phyloP scores from a whole-genome alignment of 306 rosid species.

The Prunus campanulata region DNA sequence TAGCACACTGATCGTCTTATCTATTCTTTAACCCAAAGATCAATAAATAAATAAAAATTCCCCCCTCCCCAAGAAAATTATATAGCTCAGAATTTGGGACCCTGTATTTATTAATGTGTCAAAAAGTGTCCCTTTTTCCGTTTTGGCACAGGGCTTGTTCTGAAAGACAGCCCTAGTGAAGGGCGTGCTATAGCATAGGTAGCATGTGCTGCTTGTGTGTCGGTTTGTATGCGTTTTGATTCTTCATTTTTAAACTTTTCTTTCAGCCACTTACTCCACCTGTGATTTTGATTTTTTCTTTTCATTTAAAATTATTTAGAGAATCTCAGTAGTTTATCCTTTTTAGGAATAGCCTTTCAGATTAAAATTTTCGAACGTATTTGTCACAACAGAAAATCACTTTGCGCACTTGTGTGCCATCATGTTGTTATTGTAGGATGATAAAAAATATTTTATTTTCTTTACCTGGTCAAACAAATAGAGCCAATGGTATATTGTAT shows the following conservation, averaged over 20 bases:
- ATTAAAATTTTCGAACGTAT: not conserved
- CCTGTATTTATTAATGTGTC: not conserved
- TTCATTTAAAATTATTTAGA: not conserved
- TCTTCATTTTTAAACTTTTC: not conserved
- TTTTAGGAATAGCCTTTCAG: not conserved
- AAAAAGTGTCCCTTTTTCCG: not conserved
- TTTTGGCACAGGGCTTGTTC: not conserved
- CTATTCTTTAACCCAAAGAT: too few species aligned
- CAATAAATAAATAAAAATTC: too few species aligned
- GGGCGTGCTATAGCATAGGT: not conserved
- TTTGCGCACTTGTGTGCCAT: not conserved
- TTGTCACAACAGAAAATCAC: not conserved
- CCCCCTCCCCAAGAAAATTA: too few species aligned
- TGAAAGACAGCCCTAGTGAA: not conserved
- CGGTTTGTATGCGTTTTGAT: not conserved
- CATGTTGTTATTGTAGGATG: not conserved
- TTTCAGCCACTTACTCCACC: not conserved
- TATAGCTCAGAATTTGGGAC: too few species aligned
- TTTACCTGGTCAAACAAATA: not conserved
- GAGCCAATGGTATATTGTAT: not conserved
- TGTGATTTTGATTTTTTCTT: not conserved
- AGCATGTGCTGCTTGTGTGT: not conserved
- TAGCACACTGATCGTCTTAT: too few species aligned
- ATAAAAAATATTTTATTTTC: not conserved
- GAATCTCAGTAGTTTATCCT: not conserved